Base-by-base conservation (phyloP, 192 early-diverging fungal genomes). In the Anaeromyces robustus region DNA sequence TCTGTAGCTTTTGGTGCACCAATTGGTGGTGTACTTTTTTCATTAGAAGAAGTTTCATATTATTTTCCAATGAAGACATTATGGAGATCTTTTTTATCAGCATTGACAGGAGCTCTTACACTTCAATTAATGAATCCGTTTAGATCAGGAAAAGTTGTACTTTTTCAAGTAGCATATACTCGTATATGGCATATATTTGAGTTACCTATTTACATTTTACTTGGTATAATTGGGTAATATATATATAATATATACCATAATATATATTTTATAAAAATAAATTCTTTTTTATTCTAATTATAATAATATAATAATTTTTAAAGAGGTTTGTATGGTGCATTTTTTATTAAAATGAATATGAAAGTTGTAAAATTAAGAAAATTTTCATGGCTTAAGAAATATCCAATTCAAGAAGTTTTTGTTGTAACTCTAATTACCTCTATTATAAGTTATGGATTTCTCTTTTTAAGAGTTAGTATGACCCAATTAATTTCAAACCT, bases 1-100 rank as follows among this genome's bases (percentile, higher is more conserved):
- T 92, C 94, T 30, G 95, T 96, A 29, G 97, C 97, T 0, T 98
- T 98, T 86, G 97, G 96, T 29, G 94, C 96, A 2, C 97, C 97
- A 0, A 96, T 98, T 81, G 97, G 97, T 43, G 97, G 96, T 7
- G 96, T 98, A 19, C 86, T 98, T 79, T 97, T 97, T 82, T 94
- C 94, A 30, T 86, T 98, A 29, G 97, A 98, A 80, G 87, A 87
- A 81, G 86, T 89, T n/a, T 89, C 89, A 29, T 87, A 88, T 81
- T 95, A 93, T 81, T 95, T 98, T 82, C 95, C 97, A 26, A 89
- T 94, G 26, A 95, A 96, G 81, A 97, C 96, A 9, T 95, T 99
- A 94, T 92, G 95, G 86, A 91, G 95, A 78, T 95, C 94, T 78
- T 94, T 94, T 85, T 98, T 98, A 86, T 97, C 95, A 83, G 96